These are phyloP conservation scores for Xylaria palmicola DNA, from an alignment of 495 filamentous ascomycete species.

Conservation along the genomic window DNA sequence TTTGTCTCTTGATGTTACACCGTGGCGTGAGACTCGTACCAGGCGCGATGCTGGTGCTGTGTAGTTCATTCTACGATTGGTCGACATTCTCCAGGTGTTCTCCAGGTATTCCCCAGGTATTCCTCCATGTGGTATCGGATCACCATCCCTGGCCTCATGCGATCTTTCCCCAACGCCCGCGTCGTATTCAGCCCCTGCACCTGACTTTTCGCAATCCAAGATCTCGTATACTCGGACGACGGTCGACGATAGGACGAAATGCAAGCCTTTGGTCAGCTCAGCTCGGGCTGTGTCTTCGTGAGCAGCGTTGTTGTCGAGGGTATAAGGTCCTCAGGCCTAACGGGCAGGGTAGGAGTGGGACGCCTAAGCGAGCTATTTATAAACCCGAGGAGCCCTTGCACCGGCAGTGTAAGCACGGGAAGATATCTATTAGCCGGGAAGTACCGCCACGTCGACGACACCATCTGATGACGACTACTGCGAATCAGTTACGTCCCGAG, in stretches of 20 bases:
- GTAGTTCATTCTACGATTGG: neutral
- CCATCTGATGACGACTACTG: neutral
- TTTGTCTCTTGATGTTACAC: neutral
- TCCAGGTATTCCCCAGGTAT: neutral
- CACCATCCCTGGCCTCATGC: neutral
- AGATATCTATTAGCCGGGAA: neutral
- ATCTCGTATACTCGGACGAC: neutral
- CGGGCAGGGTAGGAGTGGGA: conserved; percentile 5
- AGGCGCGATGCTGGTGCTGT: neutral
- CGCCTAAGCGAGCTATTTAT: conserved; percentile 17
- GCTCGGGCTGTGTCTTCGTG: conserved; percentile 1
- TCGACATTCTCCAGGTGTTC: neutral
- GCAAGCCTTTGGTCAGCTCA: neutral
- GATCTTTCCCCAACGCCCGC: neutral
- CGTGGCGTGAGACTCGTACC: neutral
- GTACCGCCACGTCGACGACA: conserved; percentile 5
- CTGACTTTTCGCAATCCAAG: neutral
- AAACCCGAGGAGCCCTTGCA: neutral
- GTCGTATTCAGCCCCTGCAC: neutral
- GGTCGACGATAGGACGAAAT: neutral
- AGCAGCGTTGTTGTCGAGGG: neutral
- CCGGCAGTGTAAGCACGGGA: neutral
- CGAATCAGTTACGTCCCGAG: neutral
- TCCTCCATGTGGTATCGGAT: neutral
- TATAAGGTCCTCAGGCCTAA: conserved; percentile 1